These are phyloP conservation scores for Hyphodiscus hymeniophilus DNA, from an alignment of 495 filamentous ascomycete genomes.

Conservation along the genomic window DNA sequence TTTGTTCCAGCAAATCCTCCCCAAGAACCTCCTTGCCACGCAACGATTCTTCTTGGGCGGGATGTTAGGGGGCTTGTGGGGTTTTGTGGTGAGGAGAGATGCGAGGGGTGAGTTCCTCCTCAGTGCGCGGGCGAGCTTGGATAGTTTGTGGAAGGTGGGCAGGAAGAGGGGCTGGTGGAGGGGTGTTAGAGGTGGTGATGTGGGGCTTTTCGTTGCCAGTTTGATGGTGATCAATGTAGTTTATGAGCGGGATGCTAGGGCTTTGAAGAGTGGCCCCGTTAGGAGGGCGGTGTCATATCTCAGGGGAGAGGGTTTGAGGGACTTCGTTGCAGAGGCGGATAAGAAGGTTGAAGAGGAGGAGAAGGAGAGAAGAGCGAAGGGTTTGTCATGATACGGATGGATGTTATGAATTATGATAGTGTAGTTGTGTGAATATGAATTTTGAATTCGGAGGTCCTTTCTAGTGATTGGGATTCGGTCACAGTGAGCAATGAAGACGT, in stretches of 20 bases:
- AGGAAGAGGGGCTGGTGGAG: constrained; percentile 78
- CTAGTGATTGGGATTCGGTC: no score
- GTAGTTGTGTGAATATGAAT: no score
- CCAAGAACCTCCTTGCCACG: constrained; percentile 64
- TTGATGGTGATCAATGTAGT: constrained; percentile 71
- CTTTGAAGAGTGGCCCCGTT: constrained; percentile 57
- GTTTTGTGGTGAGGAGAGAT: constrained; percentile 55
- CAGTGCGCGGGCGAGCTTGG: constrained; percentile 61
- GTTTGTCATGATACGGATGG: no score
- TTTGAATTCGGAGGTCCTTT: no score
- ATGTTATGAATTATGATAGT: no score
- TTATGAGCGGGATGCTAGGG: constrained; percentile 61
- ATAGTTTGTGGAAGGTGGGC: constrained; percentile 84
- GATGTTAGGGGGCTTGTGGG: constrained; percentile 75
- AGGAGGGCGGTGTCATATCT: constrained; percentile 69
- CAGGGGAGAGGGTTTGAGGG: constrained; percentile 47
- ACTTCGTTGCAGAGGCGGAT: constrained; percentile 17
- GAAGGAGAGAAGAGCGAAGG: constrained; percentile 5
- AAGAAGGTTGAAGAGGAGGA: constrained; percentile 20
- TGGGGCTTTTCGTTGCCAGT: constrained; percentile 69
- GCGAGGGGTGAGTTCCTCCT: constrained; percentile 63
- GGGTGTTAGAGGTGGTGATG: constrained; percentile 71
- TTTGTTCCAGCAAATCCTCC: constrained; percentile 71
- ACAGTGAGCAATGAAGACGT: no score
- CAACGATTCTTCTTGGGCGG: constrained; percentile 85